A percentile compares a stretch with the other conserved stretches of the same genome.
Conservation (phyloP, 176 grass and related monocot genomes). For the Miscanthus lutarioriparius region DNA sequence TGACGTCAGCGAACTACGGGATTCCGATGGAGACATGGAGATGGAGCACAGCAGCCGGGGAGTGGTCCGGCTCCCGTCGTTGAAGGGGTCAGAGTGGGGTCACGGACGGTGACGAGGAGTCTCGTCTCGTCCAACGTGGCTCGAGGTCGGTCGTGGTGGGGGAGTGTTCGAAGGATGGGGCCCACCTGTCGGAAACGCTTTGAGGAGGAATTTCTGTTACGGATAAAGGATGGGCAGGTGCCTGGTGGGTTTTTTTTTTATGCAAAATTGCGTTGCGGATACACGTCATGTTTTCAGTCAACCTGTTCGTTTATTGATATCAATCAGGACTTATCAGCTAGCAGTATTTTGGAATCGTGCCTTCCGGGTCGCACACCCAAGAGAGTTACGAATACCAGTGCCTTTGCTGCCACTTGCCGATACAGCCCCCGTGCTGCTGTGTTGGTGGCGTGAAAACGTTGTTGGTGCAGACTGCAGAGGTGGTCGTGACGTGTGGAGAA, state of each 20-base stretch:
- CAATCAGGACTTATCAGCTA: too few species aligned
- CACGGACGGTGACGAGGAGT: background rate
- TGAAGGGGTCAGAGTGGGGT: background rate
- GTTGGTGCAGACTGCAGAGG: background rate
- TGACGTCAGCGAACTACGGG: constrained; percentile 23
- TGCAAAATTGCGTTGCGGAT: background rate
- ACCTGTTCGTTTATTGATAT: background rate
- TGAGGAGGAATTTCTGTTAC: background rate
- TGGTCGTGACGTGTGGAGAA: background rate
- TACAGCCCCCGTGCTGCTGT: background rate
- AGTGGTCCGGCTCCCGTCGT: background rate
- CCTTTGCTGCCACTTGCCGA: background rate
- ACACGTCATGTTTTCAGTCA: background rate
- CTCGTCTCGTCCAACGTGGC: background rate
- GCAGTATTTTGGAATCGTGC: background rate
- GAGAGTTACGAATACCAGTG: too few species aligned
- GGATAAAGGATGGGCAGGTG: constrained; percentile 14
- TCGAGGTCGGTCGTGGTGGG: background rate
- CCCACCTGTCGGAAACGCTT: background rate
- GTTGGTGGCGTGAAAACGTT: background rate
- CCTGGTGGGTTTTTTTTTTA: background rate
- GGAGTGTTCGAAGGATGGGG: background rate
- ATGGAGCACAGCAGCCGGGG: too few species aligned
- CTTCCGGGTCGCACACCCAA: too few species aligned
- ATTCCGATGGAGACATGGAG: background rate